These are phyloP conservation scores for Podila epigama DNA, from an alignment of 192 early-diverging fungal species.

Conservation along the genomic window DNA sequence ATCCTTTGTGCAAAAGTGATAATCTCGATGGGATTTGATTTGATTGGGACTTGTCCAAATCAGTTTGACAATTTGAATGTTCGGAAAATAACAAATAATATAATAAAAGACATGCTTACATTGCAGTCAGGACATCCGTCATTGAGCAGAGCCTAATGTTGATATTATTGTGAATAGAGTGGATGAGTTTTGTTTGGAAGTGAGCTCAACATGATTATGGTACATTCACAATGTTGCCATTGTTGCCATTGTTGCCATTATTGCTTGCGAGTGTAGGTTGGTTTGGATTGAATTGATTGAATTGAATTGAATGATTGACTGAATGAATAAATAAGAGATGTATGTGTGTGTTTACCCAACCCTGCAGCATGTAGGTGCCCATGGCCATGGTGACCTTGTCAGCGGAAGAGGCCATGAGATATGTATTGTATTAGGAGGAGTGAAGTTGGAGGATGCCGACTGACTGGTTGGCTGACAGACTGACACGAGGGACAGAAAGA, in stretches of 20 bases:
- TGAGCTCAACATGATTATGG: background rate
- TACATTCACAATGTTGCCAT: too few species aligned
- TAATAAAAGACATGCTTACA: slow-evolving; percentile 9
- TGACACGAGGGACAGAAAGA: background rate
- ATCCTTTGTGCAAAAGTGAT: too few species aligned
- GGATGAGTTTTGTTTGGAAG: background rate
- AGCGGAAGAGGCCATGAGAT: background rate
- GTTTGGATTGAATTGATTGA: too few species aligned
- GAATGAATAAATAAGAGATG: background rate
- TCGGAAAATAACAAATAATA: background rate
- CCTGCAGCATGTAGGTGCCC: slow-evolving; percentile 44
- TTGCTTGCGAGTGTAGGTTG: too few species aligned
- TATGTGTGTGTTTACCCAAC: slow-evolving; percentile 23
- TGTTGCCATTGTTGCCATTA: too few species aligned
- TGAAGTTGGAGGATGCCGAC: background rate
- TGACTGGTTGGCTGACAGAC: background rate
- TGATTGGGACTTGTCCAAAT: background rate
- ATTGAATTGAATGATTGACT: background rate
- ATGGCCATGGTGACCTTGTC: slow-evolving; percentile 46
- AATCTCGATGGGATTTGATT: too few species aligned
- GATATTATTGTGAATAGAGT: background rate
- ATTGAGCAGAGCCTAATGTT: slow-evolving; percentile 22
- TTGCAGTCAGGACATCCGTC: slow-evolving; percentile 47
- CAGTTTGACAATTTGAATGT: too few species aligned
- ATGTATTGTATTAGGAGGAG: background rate